These are phyloP conservation scores for Pleurotus ostreatus DNA, from an alignment of 768 basidiomycete species.

Conservation along the genomic window DNA sequence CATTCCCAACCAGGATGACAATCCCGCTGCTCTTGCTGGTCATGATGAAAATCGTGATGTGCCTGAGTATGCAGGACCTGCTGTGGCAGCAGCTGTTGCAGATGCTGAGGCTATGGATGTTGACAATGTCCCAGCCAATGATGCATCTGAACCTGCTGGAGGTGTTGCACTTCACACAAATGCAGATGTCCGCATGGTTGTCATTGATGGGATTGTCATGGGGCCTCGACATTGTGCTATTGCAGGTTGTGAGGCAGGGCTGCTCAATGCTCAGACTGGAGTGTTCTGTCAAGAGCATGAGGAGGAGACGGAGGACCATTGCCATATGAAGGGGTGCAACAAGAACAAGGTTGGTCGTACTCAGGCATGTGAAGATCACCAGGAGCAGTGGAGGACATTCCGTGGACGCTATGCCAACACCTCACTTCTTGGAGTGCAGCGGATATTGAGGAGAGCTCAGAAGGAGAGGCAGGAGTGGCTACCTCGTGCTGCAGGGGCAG, in stretches of 20 bases:
- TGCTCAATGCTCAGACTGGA: neutral
- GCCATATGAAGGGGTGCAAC: too few species aligned
- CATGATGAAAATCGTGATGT: conserved; percentile 4
- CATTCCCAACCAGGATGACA: neutral
- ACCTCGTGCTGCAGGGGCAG: too few species aligned
- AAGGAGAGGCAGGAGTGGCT: too few species aligned
- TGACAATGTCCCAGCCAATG: neutral
- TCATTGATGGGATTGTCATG: too few species aligned
- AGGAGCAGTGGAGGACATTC: too few species aligned
- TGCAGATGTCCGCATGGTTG: neutral
- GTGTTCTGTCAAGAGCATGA: neutral
- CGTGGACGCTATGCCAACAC: too few species aligned
- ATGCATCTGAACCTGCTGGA: neutral
- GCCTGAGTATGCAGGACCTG: neutral
- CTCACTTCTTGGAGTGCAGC: too few species aligned
- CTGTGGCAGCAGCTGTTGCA: neutral
- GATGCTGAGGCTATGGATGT: neutral
- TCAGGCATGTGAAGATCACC: too few species aligned
- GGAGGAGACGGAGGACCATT: too few species aligned
- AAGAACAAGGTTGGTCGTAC: too few species aligned
- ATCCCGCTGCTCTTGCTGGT: neutral
- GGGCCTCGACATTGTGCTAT: conserved; percentile 10
- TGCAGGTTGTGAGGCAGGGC: conserved; percentile 1
- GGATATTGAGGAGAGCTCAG: too few species aligned
- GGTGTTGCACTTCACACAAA: neutral